Evolutionary conservation across 1,139 yeast species (phyloP), one percentile per base, ranked within the genome.

Genomic region (Yamadazyma spencermartinsiae): DNA sequence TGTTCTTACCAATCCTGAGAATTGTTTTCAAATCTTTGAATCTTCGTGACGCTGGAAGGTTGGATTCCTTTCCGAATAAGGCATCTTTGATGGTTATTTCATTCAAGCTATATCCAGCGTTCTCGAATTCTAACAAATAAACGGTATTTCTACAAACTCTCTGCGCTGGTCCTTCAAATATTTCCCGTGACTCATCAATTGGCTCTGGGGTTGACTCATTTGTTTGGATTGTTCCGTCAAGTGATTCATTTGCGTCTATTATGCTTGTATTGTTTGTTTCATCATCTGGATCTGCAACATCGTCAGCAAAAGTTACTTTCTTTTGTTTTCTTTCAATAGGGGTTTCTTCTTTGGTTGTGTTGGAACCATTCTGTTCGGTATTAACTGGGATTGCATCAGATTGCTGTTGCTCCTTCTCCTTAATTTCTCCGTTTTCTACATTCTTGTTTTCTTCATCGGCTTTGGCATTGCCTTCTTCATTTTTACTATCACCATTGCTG

Each of bases 161-260:
- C 49, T 81, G 87, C 2, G 65, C 55, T 1, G 94, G 94, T 0
- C 92, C 90, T 57, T 81, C 81, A 48, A 70, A 79, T 0, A 68
- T 46, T 31, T 60, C 65, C 35, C 40, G 12, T 13, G 20, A 23
- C 5, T 24, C 31, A 10, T 38, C 37, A 3, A 23, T 17, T 27
- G 38, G 28, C 31, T 42, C 46, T 12, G 52, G 44, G 12, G 40
- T 37, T 10, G 46, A 40, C 23, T 40, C 38, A 18, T 21, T 27
- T 12, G 12, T 17, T 21, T 21, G 40, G 21, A 30, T 35, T 4
- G 38, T 40, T 14, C 21, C 40, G 6, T 42, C 47, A 9, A 16
- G 30, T 5, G 27, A 33, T 32, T 35, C 36, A 10, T 28, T 31
- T 19, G 23, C n/a, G 35, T 13, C 27, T 21, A 12, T 47, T 21